These are phyloP conservation scores for Kappamyces sp. DNA, from an alignment of 192 early-diverging fungal genomes.

Conservation along the genomic window DNA sequence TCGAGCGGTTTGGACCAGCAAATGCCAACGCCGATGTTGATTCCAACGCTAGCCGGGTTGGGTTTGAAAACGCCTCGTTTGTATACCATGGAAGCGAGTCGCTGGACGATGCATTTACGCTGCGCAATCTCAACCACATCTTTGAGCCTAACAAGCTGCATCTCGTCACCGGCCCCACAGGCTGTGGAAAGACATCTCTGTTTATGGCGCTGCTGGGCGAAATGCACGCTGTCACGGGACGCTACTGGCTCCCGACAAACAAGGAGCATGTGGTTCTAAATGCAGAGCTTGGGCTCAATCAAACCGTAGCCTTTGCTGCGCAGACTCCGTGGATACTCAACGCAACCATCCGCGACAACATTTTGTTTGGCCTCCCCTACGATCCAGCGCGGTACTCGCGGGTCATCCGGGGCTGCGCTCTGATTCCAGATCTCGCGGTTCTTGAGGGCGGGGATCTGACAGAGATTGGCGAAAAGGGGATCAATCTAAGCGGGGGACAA, in stretches of 20 bases:
- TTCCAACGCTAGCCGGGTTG: not conserved
- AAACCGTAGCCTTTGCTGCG: conserved; percentile 70
- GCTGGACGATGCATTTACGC: conserved; percentile 33
- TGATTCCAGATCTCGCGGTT: conserved; percentile 78
- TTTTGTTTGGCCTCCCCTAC: conserved; percentile 75
- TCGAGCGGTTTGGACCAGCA: conserved; percentile 14
- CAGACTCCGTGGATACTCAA: conserved; percentile 63
- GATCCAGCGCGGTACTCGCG: conserved; percentile 69
- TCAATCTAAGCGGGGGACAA: conserved; percentile 45
- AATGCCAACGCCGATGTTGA: not conserved
- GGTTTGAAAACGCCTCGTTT: conserved; percentile 3
- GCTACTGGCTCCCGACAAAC: not conserved
- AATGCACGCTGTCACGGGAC: conserved; percentile 43
- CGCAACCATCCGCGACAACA: conserved; percentile 60
- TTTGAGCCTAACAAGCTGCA: conserved; percentile 26
- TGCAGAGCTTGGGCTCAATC: not conserved
- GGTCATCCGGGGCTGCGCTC: conserved; percentile 78
- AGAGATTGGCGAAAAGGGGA: conserved; percentile 68
- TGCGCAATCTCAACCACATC: conserved; percentile 48
- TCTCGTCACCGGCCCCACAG: conserved; percentile 31
- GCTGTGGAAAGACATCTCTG: conserved; percentile 29
- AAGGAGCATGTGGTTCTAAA: not conserved
- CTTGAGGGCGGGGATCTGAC: conserved; percentile 82
- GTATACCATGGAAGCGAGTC: not conserved
- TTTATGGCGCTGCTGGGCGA: conserved; percentile 45